These are phyloP conservation scores for Pugionium cornutum DNA, from an alignment of 345 rosid genomes.

Conservation along the genomic window DNA sequence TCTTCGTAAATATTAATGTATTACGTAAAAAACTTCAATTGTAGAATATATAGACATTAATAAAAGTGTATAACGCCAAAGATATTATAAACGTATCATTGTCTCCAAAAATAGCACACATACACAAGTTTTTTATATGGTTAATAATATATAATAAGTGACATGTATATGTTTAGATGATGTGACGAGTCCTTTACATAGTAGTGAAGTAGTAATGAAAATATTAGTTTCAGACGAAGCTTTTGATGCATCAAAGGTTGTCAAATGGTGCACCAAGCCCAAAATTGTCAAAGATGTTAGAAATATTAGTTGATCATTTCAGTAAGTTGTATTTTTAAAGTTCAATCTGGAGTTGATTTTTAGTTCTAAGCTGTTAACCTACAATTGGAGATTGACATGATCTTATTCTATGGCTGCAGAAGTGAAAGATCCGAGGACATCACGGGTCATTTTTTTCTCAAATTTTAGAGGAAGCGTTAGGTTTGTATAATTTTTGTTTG, in stretches of 20 bases:
- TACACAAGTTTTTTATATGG: too few species aligned
- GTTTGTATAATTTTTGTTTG: slow-evolving; percentile 42
- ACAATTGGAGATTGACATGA: slow-evolving; percentile 7
- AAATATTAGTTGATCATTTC: slow-evolving; percentile 78
- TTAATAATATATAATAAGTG: too few species aligned
- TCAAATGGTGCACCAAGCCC: slow-evolving; percentile 90
- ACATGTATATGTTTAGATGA: too few species aligned
- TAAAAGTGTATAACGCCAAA: too few species aligned
- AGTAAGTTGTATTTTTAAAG: slow-evolving; percentile 48
- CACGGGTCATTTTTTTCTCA: slow-evolving; percentile 94
- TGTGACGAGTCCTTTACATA: too few species aligned
- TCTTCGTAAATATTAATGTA: too few species aligned
- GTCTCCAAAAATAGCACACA: too few species aligned
- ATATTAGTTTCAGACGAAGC: slow-evolving; percentile 60
- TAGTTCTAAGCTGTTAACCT: slow-evolving; percentile 10
- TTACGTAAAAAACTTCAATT: too few species aligned
- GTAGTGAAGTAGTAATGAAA: slow-evolving; percentile 83
- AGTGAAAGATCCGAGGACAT: slow-evolving; percentile 63
- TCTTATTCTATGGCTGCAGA: slow-evolving; percentile 50
- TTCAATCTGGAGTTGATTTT: slow-evolving; percentile 2
- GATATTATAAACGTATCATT: too few species aligned
- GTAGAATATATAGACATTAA: too few species aligned
- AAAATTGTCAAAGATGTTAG: slow-evolving; percentile 85
- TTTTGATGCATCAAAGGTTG: slow-evolving; percentile 78
- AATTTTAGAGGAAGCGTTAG: slow-evolving; percentile 98